These are phyloP conservation scores for Sisymbrium irio DNA, from an alignment of 345 rosid genomes.

Conservation along the genomic window DNA sequence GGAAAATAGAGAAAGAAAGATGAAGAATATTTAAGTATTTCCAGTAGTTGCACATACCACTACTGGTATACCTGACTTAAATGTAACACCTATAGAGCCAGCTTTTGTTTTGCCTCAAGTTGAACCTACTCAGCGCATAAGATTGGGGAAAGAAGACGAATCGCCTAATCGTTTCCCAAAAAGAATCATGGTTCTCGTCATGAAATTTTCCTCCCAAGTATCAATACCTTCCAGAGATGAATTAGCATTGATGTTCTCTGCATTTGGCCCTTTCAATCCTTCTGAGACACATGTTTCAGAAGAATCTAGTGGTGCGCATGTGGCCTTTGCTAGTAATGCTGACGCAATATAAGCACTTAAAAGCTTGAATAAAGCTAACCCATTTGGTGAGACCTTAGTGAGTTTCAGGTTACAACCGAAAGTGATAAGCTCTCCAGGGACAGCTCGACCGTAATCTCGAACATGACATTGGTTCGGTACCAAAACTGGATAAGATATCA, in stretches of 20 bases:
- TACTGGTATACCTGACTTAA: not conserved
- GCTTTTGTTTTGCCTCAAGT: conserved; percentile 21
- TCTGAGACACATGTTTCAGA: conserved; percentile 46
- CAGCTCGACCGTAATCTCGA: conserved; percentile 16
- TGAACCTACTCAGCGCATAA: conserved; percentile 41
- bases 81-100: conserved; percentile 8
- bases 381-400: conserved; percentile 48
- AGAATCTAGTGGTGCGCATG: conserved; percentile 46
- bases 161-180: conserved; percentile 33
- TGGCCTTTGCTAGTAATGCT: conserved; percentile 45
- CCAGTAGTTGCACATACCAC: conserved; percentile 5
- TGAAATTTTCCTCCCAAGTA: conserved; percentile 52
- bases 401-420: conserved; percentile 44
- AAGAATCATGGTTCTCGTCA: conserved; percentile 53
- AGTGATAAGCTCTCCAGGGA: conserved; percentile 15
- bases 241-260: conserved; percentile 46
- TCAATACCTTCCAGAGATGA: conserved; percentile 63
- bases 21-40: conserved; percentile 35
- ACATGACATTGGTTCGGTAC: conserved; percentile 27
- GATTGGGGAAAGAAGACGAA: conserved; percentile 43
- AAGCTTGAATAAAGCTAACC: conserved; percentile 53
- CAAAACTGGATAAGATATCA: conserved; percentile 38
- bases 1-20: conserved; percentile 51
- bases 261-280: conserved; percentile 63
- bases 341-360: conserved; percentile 58